Evolutionary conservation across 2,329 filamentous ascomycete genomes (phyloP).

Genomic region (Arthrinium phaeospermum): DNA sequence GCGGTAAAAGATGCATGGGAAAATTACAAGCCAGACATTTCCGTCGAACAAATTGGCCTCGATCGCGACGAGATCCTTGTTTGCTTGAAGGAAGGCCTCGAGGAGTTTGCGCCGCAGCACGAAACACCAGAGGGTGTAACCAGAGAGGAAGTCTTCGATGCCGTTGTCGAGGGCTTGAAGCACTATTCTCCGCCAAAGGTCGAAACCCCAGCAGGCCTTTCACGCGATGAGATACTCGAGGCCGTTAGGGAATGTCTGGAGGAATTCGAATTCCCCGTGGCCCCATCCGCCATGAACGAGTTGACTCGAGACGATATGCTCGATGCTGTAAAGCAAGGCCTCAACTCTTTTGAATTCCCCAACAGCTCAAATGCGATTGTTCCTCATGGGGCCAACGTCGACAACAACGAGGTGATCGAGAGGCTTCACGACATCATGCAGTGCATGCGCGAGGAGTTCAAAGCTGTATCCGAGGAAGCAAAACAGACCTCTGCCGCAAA

Average conservation of each 20-base stretch:
- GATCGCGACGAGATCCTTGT: slow-evolving; percentile 89
- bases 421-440: slow-evolving; percentile 71
- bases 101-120: slow-evolving; percentile 69
- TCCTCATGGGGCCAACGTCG: slow-evolving; percentile 41
- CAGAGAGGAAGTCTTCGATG: slow-evolving; percentile 83
- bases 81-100: slow-evolving; percentile 84
- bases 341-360: slow-evolving; percentile 49
- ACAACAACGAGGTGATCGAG: slow-evolving; percentile 57
- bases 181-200: slow-evolving; percentile 77
- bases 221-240: slow-evolving; percentile 82
- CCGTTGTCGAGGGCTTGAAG: slow-evolving; percentile 84
- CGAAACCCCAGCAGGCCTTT: slow-evolving; percentile 71
- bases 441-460: slow-evolving; percentile 64
- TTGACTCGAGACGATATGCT: slow-evolving; percentile 67
- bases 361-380: slow-evolving; percentile 46
- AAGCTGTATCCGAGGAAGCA: slow-evolving; percentile 63
- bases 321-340: slow-evolving; percentile 66
- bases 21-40: slow-evolving; percentile 90
- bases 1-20: slow-evolving; percentile 93
- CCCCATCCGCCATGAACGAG: slow-evolving; percentile 60
- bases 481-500: slow-evolving; percentile 82
- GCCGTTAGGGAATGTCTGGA: slow-evolving; percentile 87
- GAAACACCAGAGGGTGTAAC: slow-evolving; percentile 66
- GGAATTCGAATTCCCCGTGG: slow-evolving; percentile 77
- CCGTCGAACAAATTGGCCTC: slow-evolving; percentile 86